Conservation (phyloP, 2,329 filamentous ascomycete genomes). For the Lecanosticta acicola region DNA sequence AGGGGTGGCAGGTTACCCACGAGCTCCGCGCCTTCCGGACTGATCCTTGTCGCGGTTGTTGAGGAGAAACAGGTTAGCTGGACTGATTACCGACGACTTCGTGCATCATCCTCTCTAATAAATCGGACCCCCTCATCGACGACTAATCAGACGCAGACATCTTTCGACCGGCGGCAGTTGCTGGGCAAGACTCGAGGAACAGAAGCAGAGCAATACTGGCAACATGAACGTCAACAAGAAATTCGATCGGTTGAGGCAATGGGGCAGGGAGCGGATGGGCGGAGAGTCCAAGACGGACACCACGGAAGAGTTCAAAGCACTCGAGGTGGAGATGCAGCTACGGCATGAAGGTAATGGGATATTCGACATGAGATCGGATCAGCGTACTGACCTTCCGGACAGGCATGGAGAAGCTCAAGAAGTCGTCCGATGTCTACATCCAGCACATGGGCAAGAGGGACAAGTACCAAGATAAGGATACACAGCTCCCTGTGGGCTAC, state of each 20-base stretch:
- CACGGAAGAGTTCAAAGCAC: slow-evolving; percentile 82
- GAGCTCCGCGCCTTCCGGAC: background rate
- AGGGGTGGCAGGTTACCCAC: background rate
- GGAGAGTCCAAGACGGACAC: slow-evolving; percentile 79
- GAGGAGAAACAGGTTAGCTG: background rate
- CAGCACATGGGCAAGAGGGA: slow-evolving; percentile 81
- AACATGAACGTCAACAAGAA: slow-evolving; percentile 68
- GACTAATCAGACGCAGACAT: background rate
- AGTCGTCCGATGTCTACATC: slow-evolving; percentile 76
- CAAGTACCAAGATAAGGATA: slow-evolving; percentile 83
- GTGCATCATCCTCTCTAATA: background rate
- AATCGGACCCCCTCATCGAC: background rate
- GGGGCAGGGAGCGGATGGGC: slow-evolving; percentile 96
- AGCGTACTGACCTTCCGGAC: background rate
- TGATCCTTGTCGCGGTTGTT: background rate
- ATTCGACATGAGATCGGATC: background rate
- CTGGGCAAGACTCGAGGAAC: background rate
- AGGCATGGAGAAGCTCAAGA: slow-evolving; percentile 89
- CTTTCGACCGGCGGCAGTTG: background rate
- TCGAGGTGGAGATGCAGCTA: slow-evolving; percentile 86
- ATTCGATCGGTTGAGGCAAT: slow-evolving; percentile 93
- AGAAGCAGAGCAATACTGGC: slow-evolving; percentile 4
- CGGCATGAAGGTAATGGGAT: slow-evolving; percentile 69
- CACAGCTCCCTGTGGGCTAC: slow-evolving; percentile 70
- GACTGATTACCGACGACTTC: background rate